phyloP scores from a whole-genome alignment of 768 basidiomycete genomes.

The Mycena alexandri region DNA sequence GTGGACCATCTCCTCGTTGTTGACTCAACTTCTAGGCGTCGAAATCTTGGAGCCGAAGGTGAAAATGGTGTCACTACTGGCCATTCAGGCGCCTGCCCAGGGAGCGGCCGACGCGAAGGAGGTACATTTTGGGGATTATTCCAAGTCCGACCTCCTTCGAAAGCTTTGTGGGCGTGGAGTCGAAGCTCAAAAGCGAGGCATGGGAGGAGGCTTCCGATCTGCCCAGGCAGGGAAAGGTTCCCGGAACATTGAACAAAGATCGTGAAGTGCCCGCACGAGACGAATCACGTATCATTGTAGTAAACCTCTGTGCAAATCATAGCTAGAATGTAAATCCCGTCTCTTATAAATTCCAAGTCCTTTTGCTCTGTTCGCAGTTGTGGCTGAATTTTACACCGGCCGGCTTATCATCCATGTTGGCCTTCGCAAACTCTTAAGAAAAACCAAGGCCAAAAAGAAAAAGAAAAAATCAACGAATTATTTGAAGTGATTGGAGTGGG shows the following conservation, averaged over 20 bases:
- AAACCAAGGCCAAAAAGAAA: too few relatives aligned
- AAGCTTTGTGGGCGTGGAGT: slow-evolving; percentile 8
- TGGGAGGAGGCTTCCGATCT: slow-evolving; percentile 24
- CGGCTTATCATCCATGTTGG: too few relatives aligned
- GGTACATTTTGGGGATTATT: not conserved
- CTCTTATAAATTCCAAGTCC: too few relatives aligned
- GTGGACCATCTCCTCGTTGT: slow-evolving; percentile 13
- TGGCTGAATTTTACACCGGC: too few relatives aligned
- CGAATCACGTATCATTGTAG: too few relatives aligned
- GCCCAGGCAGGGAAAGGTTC: slow-evolving; percentile 21
- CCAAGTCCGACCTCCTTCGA: slow-evolving; percentile 10
- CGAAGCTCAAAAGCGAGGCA: slow-evolving; percentile 11
- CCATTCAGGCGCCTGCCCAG: not conserved
- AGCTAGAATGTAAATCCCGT: too few relatives aligned
- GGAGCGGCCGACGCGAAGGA: slow-evolving; percentile 5
- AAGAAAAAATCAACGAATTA: too few relatives aligned
- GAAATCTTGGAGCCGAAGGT: slow-evolving; percentile 14
- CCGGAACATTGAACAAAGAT: slow-evolving; percentile 25
- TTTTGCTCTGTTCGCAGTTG: too few relatives aligned
- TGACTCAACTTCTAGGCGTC: slow-evolving; percentile 23
- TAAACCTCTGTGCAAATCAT: too few relatives aligned
- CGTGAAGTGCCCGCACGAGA: slow-evolving; percentile 21
- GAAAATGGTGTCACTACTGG: slow-evolving; percentile 1
- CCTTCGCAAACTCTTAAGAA: too few relatives aligned
- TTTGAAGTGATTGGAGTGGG: slow-evolving; percentile 67